These are phyloP conservation scores for Tetrahymena thermophila DNA, from an alignment of 73 alveolate species.

Conservation along the genomic window DNA sequence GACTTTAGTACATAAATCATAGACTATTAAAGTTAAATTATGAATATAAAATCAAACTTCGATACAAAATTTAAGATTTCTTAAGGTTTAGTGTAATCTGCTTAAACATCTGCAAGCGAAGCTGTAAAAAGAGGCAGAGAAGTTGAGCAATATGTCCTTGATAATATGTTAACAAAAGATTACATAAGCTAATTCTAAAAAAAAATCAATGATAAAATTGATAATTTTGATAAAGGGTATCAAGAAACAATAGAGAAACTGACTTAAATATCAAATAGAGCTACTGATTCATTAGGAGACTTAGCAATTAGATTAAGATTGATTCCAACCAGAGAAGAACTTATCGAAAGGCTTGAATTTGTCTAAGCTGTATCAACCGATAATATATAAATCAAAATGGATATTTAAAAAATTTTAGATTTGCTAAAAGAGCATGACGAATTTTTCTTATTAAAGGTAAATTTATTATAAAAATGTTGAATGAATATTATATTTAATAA, in stretches of 20 bases:
- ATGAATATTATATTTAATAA: no score
- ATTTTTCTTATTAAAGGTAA: background rate
- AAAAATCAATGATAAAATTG: background rate
- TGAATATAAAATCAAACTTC: background rate
- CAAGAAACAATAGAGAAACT: background rate
- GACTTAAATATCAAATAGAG: background rate
- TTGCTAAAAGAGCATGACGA: background rate
- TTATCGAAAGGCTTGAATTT: background rate
- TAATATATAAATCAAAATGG: background rate
- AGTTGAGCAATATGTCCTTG: background rate
- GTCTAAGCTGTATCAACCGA: background rate
- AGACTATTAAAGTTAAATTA: background rate
- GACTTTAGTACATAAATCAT: background rate
- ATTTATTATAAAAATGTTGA: background rate
- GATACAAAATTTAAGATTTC: background rate
- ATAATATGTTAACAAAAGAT: background rate
- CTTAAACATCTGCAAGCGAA: background rate
- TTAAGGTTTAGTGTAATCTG: background rate
- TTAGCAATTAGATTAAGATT: background rate
- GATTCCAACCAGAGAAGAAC: background rate
- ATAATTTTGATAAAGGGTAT: background rate
- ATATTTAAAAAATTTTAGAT: background rate
- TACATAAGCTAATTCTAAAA: background rate
- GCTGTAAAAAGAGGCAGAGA: background rate
- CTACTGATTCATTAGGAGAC: background rate